These are phyloP conservation scores for Lactifluus hygrophoroides DNA, from an alignment of 768 basidiomycete species.

Conservation along the genomic window DNA sequence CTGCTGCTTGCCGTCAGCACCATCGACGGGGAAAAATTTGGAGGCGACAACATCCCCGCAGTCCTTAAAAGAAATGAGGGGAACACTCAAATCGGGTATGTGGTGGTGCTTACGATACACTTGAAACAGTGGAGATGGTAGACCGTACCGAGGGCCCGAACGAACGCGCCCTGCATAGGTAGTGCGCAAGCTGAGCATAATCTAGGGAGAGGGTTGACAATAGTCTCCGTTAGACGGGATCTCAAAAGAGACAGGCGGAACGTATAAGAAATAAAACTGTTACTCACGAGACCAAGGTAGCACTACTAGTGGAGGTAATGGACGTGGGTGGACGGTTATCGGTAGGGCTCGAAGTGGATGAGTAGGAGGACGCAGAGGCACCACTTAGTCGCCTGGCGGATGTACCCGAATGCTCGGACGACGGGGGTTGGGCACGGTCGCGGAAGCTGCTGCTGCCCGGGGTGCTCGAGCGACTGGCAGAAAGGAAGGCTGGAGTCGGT, in stretches of 20 bases:
- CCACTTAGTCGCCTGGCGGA: conserved; percentile 38
- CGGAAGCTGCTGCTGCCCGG: conserved; percentile 38
- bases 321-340: conserved; percentile 34
- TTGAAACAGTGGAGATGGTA: conserved; percentile 98
- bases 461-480: conserved; percentile 51
- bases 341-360: conserved; percentile 44
- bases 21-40: conserved; percentile 98
- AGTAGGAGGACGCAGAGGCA: conserved; percentile 46
- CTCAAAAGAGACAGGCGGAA: not conserved
- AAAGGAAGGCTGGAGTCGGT: conserved; percentile 33
- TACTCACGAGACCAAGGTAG: conserved; percentile 30
- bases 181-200: conserved; percentile 72
- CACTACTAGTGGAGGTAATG: conserved; percentile 48
- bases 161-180: conserved; percentile 91
- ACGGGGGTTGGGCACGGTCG: conserved; percentile 41
- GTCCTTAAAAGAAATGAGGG: conserved; percentile 48
- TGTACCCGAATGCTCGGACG: conserved; percentile 45
- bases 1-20: conserved; percentile 76
- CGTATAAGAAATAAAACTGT: not conserved
- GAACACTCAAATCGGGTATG: conserved; percentile 5
- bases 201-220: conserved; percentile 30
- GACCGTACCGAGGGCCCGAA: conserved; percentile 86
- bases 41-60: conserved; percentile 94
- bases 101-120: conserved; percentile 65
- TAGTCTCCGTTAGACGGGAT: not conserved